These are phyloP conservation scores for Salvia rosmarinus DNA, from an alignment of 257 asterid species.

Conservation along the genomic window DNA sequence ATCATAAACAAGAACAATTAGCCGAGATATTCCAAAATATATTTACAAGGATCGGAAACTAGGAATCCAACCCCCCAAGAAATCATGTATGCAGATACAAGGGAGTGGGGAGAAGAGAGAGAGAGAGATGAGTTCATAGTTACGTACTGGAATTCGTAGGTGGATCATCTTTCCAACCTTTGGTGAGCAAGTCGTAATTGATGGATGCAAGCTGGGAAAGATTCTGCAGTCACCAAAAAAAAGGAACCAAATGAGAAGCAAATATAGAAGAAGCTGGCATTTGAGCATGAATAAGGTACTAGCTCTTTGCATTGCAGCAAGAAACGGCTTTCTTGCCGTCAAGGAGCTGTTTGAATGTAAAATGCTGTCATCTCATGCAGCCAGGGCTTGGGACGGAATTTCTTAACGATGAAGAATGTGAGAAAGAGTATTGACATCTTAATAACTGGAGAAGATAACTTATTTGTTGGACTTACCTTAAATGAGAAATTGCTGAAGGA, in stretches of 20 bases:
- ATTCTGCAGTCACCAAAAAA: constrained; percentile 55
- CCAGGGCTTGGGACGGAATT: neutral
- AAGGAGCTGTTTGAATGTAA: neutral
- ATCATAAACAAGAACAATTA: constrained; percentile 19
- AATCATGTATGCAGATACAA: constrained; percentile 14
- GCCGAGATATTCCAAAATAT: constrained; percentile 31
- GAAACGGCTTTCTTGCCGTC: constrained; percentile 5
- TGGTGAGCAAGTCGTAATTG: constrained; percentile 85
- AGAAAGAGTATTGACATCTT: neutral
- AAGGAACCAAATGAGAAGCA: constrained; percentile 25
- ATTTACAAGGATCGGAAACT: constrained; percentile 50
- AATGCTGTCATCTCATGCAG: neutral
- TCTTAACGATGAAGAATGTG: neutral
- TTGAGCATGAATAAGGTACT: constrained; percentile 3
- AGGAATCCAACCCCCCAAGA: constrained; percentile 20
- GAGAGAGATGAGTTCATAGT: constrained; percentile 9
- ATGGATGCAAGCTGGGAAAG: constrained; percentile 97
- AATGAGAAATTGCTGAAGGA: constrained; percentile 97
- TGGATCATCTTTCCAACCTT: constrained; percentile 83
- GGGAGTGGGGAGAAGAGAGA: neutral
- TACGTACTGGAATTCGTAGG: constrained; percentile 57
- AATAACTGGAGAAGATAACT: neutral
- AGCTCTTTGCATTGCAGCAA: neutral
- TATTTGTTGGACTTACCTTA: constrained; percentile 55
- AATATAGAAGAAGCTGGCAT: neutral